Conservation (phyloP, 805 yeast species). For the Candida railenensis region DNA sequence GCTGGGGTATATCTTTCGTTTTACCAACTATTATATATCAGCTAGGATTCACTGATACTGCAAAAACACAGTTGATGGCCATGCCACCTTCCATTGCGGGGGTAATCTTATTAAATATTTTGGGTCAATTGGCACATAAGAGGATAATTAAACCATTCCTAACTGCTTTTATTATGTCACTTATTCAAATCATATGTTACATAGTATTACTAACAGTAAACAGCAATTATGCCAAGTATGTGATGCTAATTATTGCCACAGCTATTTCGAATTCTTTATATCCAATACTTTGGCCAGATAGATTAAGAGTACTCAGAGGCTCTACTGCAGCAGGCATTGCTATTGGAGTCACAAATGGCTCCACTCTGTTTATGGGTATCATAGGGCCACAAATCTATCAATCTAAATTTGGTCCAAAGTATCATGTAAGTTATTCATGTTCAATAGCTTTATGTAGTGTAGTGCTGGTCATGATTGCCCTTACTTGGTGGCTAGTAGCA, state of each 20-base stretch:
- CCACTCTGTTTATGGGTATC: slow-evolving; percentile 13
- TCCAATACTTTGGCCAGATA: slow-evolving; percentile 16
- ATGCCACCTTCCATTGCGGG: slow-evolving; percentile 17
- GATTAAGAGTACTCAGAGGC: slow-evolving; percentile 14
- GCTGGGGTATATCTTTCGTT: slow-evolving; percentile 18
- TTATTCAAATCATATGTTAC: slow-evolving; percentile 13
- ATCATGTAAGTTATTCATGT: slow-evolving; percentile 11
- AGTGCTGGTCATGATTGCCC: slow-evolving; percentile 7
- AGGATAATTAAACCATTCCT: slow-evolving; percentile 11
- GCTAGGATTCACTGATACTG: slow-evolving; percentile 18
- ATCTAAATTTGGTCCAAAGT: slow-evolving; percentile 14
- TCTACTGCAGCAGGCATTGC: slow-evolving; percentile 13
- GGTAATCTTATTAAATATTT: slow-evolving; percentile 10
- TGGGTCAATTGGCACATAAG: slow-evolving; percentile 14
- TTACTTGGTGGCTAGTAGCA: slow-evolving; percentile 12
- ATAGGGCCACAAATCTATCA: slow-evolving; percentile 14
- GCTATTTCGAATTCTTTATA: slow-evolving; percentile 13
- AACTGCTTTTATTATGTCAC: slow-evolving; percentile 10
- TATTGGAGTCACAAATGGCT: slow-evolving; percentile 14
- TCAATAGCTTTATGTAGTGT: slow-evolving; percentile 12
- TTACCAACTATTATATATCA: slow-evolving; percentile 18
- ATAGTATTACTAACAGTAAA: slow-evolving; percentile 9
- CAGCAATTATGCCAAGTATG: slow-evolving; percentile 10
- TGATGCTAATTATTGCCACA: slow-evolving; percentile 14
- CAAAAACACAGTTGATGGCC: slow-evolving; percentile 17